Percentiles rank a stretch among this genome's conserved stretches.
phyloP scores from a whole-genome alignment of 495 filamentous ascomycete species.

The Friedmanniomyces simplex region DNA sequence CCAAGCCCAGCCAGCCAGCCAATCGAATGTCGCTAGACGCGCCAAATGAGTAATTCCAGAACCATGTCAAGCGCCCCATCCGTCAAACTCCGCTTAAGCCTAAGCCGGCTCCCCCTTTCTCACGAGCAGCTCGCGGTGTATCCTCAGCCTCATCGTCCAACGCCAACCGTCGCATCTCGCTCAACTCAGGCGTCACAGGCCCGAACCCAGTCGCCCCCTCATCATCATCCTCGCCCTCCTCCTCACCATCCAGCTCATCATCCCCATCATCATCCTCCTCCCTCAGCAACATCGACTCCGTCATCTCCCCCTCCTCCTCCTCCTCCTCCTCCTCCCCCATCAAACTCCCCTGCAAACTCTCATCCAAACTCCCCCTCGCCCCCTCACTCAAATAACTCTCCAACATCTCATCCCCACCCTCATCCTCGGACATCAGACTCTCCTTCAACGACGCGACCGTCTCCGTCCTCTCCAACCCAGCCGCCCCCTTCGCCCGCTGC shows the following conservation, averaged over 20 bases:
- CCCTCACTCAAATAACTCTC: constrained; percentile 7
- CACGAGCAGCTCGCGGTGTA: neutral
- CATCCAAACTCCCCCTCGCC: constrained; percentile 5
- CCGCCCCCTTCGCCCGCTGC: constrained; percentile 24
- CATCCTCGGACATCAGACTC: constrained; percentile 29
- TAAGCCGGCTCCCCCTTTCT: no score
- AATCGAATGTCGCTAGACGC: no score
- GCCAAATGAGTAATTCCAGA: no score
- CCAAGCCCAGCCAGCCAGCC: no score
- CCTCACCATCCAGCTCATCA: constrained; percentile 2
- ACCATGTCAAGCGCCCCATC: no score
- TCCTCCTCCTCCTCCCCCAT: constrained; percentile 4
- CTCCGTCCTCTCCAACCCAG: constrained; percentile 36
- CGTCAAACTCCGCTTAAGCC: no score
- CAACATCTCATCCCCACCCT: constrained; percentile 18
- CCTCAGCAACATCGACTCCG: constrained; percentile 1
- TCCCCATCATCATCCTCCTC: constrained; percentile 3
- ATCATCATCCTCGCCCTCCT: constrained; percentile 2
- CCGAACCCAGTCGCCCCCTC: neutral
- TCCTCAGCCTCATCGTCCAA: neutral
- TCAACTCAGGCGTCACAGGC: neutral
- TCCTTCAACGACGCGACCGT: constrained; percentile 35
- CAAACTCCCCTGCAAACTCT: neutral
- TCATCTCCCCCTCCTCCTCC: constrained; percentile 6
- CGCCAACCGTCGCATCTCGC: neutral